phyloP scores from a whole-genome alignment of 768 basidiomycete genomes.

The Lactifluus subvellereus region DNA sequence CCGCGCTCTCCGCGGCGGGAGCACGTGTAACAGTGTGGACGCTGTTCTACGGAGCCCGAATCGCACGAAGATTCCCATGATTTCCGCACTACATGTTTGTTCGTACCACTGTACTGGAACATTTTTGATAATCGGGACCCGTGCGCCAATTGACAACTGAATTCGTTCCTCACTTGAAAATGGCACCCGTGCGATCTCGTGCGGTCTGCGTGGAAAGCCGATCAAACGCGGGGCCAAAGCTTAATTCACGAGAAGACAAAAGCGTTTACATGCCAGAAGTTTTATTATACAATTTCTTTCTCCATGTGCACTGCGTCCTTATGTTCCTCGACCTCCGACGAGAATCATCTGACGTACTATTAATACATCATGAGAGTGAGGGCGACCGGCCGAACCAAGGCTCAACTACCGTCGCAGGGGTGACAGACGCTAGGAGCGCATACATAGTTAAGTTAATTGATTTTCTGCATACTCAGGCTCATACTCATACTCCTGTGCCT shows the following conservation, averaged over 20 bases:
- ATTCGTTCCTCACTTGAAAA: neutral
- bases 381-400: neutral
- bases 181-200: neutral
- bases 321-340: neutral
- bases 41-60: slow-evolving; percentile 3
- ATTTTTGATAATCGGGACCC: neutral
- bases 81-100: neutral
- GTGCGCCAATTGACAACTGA: neutral
- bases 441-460: neutral
- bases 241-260: neutral
- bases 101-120: slow-evolving; percentile 2
- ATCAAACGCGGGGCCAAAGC: slow-evolving; percentile 7
- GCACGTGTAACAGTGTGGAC: neutral
- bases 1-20: slow-evolving; percentile 18
- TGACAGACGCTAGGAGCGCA: neutral
- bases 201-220: neutral
- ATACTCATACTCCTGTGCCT: neutral
- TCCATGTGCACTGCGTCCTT: neutral
- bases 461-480: neutral
- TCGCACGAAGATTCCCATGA: slow-evolving; percentile 11
- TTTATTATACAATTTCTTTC: slow-evolving; percentile 2
- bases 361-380: neutral
- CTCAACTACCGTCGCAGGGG: neutral
- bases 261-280: slow-evolving; percentile 3
- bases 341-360: neutral